Evolutionary conservation across 176 grass and related monocot species (phyloP).

Genomic region (Paspalum notatum): DNA sequence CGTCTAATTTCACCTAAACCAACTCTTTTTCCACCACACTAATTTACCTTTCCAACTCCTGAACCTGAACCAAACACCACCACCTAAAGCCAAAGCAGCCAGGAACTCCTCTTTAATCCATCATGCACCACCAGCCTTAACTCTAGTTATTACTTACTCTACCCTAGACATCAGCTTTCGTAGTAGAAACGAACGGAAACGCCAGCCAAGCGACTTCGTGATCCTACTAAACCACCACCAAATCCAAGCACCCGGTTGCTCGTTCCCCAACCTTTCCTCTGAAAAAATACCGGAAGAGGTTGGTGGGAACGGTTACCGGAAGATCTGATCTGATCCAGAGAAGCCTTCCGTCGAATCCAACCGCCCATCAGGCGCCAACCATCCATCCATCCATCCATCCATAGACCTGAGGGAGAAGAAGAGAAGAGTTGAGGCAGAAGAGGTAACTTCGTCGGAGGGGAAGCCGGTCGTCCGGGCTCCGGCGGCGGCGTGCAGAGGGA

Average conservation of each 20-base stretch:
- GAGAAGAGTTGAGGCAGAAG: background rate
- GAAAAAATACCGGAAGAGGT: slow-evolving; percentile 74
- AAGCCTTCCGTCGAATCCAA: slow-evolving; percentile 24
- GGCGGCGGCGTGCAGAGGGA: background rate
- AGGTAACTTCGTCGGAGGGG: background rate
- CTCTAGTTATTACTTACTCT: slow-evolving; percentile 19
- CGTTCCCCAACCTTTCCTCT: slow-evolving; percentile 44
- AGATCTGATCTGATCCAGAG: slow-evolving; percentile 40
- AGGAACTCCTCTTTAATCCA: background rate
- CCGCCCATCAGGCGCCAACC: slow-evolving; percentile 9
- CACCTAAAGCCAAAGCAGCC: slow-evolving; percentile 1
- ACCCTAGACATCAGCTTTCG: slow-evolving; percentile 15
- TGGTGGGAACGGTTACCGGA: slow-evolving; percentile 33
- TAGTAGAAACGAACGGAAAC: slow-evolving; percentile 29
- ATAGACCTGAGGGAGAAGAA: background rate
- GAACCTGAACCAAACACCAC: slow-evolving; percentile 14
- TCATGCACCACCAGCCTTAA: background rate
- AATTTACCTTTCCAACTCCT: background rate
- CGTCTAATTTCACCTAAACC: background rate
- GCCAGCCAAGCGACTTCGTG: background rate
- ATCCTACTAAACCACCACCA: slow-evolving; percentile 45
- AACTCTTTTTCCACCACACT: background rate
- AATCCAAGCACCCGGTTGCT: slow-evolving; percentile 41
- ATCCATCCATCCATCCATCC: slow-evolving; percentile 7
- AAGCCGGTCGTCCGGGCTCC: background rate